Base-by-base conservation (phyloP, 768 basidiomycete species). In the Psilocybe azurescens region DNA sequence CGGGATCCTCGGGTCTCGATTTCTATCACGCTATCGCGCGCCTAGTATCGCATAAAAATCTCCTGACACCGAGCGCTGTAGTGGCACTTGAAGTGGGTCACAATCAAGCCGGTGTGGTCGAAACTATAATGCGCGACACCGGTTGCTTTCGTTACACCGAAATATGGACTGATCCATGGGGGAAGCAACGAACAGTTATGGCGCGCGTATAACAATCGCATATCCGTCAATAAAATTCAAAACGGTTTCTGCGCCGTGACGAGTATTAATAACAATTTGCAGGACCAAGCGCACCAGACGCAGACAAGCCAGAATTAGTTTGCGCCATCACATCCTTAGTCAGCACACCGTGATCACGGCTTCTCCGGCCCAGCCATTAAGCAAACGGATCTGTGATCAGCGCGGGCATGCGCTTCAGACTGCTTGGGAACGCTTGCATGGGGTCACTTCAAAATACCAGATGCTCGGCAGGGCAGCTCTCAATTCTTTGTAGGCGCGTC, bases 101-200 rank as follows among this genome's bases (percentile, higher is more conserved):
- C 32, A 79, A 81, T 11, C 94, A 96, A 77, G 91, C 89, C 14
- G 69, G 75, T 2, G 80, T 75, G 1, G 94, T 96, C 18, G 72
- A 82, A 58, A 67, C 69, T 1, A 86, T 96, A 53, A 78, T 95
- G 66, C 74, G 72, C 58, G 59, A 73, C 14, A 77, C 78, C n/a
- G 83, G 80, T 47, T 70, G 76, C 41, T 71, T 92, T 50, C 68
- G 67, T 63, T 69, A 74, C 38, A 82, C 86, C 4, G 84, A 90
- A 69, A 82, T 92, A 39, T 95, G 93, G 94, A 72, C 73, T 62
- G 95, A 96, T 74, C 90, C 89, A 62, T 96, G 89, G 88, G 87
- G 85, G 51, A 85, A 83, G 65, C 81, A 89, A 61, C 85, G 94
- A 64, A 87, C 89, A 52, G 89, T 95, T 14, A 72, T 91, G 63